Evolutionary conservation across 805 yeast species (phyloP), one percentile per base, ranked within the genome.

Genomic region (Pichia exigua): DNA sequence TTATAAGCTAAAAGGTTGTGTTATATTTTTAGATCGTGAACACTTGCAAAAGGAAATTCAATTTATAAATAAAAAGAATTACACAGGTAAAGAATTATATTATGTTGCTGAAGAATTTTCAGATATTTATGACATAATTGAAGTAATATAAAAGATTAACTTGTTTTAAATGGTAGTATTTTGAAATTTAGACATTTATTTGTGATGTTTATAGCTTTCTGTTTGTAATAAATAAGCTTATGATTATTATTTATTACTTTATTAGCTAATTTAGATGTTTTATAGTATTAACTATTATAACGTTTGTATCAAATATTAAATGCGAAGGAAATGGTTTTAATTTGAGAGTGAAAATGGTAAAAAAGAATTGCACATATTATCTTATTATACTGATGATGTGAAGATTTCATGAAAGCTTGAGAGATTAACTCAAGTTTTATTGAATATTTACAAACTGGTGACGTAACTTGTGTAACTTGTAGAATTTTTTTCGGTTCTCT

Each of bases 51-150:
- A 44, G 12, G 46, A 48, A 20, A 42, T 27, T 13, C 47, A 44
- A 9, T 20, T 52, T 17, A 21, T 40, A 3, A 38, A 18, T 9
- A 43, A 52, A 39, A 46, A 42, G 13, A 44, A 41, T 13, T 53
- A 50, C 44, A 55, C 57, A 1, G 54, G 54, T 27, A 51, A 49
- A 32, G 58, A 55, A 22, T 38, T 54, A 12, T 61, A 61, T n/a
- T 57, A 57, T 45, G 57, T 52, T 15, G 53, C 54, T 4, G 56
- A 57, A 20, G 55, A 56, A 8, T 56, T 59, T 44, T 54, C 58
- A 18, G 56, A 59, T 20, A 50, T 59, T 45, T 59, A 59, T 21
- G 61, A 59, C 47, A 51, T 59, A 15, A 42, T 59, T 40, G 62
- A 59, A 30, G 54, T 49, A 15, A 26, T 57, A 27, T 56, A 48